Percentiles rank a stretch among this genome's conserved stretches.
Conservation (phyloP, 129 eudicot genomes). For the Heracleum sosnowskyi region DNA sequence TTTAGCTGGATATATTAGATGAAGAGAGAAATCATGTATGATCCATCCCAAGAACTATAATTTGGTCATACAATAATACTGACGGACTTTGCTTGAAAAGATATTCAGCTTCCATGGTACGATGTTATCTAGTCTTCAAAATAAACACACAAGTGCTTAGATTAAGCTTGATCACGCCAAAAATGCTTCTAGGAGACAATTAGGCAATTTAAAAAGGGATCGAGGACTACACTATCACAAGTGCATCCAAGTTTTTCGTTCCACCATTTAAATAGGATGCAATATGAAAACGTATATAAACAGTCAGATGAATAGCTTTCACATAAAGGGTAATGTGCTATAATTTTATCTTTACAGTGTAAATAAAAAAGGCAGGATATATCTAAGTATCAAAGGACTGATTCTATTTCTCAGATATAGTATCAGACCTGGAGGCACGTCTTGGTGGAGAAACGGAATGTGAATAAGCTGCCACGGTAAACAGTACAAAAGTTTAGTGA, state of each 20-base stretch:
- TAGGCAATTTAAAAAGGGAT: background rate
- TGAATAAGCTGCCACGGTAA: background rate
- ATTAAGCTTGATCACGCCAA: background rate
- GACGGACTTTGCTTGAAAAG: background rate
- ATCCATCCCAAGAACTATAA: background rate
- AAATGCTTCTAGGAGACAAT: background rate
- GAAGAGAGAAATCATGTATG: background rate
- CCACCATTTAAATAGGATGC: background rate
- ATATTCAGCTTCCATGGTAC: background rate
- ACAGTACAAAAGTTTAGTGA: background rate
- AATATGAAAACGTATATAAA: too few species aligned
- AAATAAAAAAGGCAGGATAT: background rate
- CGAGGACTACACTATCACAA: background rate
- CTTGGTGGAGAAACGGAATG: background rate
- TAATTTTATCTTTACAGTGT: too few species aligned
- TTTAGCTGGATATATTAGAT: background rate
- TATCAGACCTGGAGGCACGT: background rate
- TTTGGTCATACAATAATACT: background rate
- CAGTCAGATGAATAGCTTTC: too few species aligned
- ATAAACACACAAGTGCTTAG: background rate
- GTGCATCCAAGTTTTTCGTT: background rate
- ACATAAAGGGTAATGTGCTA: too few species aligned
- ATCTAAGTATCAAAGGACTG: background rate
- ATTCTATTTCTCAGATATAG: background rate
- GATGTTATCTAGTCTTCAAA: background rate